A percentile compares a stretch with the other conserved stretches of the same genome.
Evolutionary conservation across 2,329 filamentous ascomycete genomes (phyloP).

Genomic region (Pseudocercospora eumusae): DNA sequence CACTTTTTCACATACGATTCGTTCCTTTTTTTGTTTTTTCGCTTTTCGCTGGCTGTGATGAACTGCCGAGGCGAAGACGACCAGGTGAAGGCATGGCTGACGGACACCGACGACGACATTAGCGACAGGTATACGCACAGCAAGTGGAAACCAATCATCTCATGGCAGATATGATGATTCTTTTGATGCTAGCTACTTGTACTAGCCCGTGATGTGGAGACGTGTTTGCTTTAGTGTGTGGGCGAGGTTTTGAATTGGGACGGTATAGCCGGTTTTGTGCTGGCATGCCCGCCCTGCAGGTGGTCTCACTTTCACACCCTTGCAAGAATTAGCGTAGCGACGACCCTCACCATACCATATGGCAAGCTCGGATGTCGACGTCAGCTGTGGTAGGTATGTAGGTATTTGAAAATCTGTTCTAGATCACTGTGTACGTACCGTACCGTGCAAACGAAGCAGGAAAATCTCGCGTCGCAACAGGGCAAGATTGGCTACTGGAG

Average conservation of each 20-base stretch:
- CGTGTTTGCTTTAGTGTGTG: slow-evolving; percentile 6
- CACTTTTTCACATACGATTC: slow-evolving; percentile 7
- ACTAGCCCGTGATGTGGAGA: not conserved
- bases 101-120: slow-evolving; percentile 11
- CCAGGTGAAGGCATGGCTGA: not conserved
- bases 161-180: not conserved
- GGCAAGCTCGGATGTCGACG: slow-evolving; percentile 19
- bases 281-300: slow-evolving; percentile 2
- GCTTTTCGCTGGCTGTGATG: too few species aligned
- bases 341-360: slow-evolving; percentile 10
- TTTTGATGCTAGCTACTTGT: slow-evolving; percentile 1
- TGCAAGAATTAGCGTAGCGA: slow-evolving; percentile 20
- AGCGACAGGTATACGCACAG: not conserved
- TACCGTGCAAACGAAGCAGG: not conserved
- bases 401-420: too few species aligned
- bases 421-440: slow-evolving; percentile 6
- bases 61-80: slow-evolving; percentile 13
- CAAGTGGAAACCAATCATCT: not conserved
- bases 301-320: slow-evolving; percentile 6
- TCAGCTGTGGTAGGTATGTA: slow-evolving; percentile 22
- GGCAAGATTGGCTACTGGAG: not conserved
- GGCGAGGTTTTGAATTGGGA: slow-evolving; percentile 4
- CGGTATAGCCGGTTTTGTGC: slow-evolving; percentile 6
- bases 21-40: slow-evolving; percentile 7
- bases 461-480: not conserved